Base-by-base conservation (phyloP, 345 rosid genomes). In the Rhodomyrtus tomentosa region DNA sequence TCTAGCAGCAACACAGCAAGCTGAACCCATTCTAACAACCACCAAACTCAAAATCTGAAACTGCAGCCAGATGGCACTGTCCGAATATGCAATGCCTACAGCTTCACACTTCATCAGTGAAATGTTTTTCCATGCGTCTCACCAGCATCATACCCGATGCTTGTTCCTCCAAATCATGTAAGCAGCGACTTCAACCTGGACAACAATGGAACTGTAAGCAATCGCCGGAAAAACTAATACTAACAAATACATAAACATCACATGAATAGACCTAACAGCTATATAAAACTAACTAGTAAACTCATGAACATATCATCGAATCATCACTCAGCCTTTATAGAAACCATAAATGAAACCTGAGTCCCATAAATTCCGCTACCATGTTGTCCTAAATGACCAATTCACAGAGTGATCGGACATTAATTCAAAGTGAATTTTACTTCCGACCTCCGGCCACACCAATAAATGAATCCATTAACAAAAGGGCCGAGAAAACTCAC, bases 1-100 rank as follows among this genome's bases (percentile, higher is more conserved):
- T 87, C 97, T 90, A 87, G 96, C 96, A 89, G 99, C 96, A 84
- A 98, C 95, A 90, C 99, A 98, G 85, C 99, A 98, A 84, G 96
- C 96, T 85, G 95, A 91, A 80, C 99, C 99, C 99, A 98, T 97
- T 81, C 82, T 90, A 86, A 38, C 84, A 86, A 82, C 84, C 87
- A 88, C 83, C 8, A 59, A 5, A 82, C 85, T 58, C 36, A 84
- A 87, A 83, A 20, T 82, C 84, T 87, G 86, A 22, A 86, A 9
- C 82, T 87, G 86, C 24, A 87, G 11, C 72, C 88, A 24, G 58
- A 73, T 86, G 81, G 42, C 80, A 84, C 27, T 86, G 84, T 62
- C 87, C 88, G 87, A 91, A 87, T 86, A 36, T 84, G 87, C 72
- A 54, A 58, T 40, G 84, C 59, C 59, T 21, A 50, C 83, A 73